These are phyloP conservation scores for Hylodesmum podocarpum DNA, from an alignment of 306 rosid species.

Conservation along the genomic window DNA sequence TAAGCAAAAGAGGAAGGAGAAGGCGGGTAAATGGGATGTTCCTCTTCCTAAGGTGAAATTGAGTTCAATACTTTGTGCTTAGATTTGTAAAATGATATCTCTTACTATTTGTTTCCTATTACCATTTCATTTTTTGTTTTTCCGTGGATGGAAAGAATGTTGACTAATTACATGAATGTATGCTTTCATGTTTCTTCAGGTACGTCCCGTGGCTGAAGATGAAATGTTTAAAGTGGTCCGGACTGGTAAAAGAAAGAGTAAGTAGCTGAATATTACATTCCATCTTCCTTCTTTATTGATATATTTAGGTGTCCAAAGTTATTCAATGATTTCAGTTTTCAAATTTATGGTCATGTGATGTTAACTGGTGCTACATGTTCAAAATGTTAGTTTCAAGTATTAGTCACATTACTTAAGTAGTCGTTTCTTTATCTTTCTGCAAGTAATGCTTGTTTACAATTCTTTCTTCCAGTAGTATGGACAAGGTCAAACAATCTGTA, in stretches of 20 bases:
- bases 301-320: neutral
- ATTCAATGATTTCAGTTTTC: neutral
- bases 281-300: neutral
- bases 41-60: slow-evolving; percentile 82
- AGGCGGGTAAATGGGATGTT: slow-evolving; percentile 98
- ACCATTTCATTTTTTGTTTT: neutral
- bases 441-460: neutral
- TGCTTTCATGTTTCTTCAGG: slow-evolving; percentile 68
- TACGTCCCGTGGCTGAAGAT: slow-evolving; percentile 94
- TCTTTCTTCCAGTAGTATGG: neutral
- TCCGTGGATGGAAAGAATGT: neutral
- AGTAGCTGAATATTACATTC: slow-evolving; percentile 26
- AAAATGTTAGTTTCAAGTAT: neutral
- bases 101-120: neutral
- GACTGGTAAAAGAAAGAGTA: slow-evolving; percentile 86
- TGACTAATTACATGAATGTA: neutral
- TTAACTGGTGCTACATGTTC: neutral
- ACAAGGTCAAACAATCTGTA: neutral
- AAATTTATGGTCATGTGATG: neutral
- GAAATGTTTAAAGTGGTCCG: slow-evolving; percentile 94
- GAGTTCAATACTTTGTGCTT: neutral
- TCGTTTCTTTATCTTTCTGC: neutral
- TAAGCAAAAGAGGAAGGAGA: slow-evolving; percentile 95
- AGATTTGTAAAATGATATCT: neutral
- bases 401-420: neutral